Percentiles rank a stretch among this genome's conserved stretches.
These are phyloP conservation scores for Zygotorulaspora chibaensis DNA, from an alignment of 805 yeast genomes.

Conservation along the genomic window DNA sequence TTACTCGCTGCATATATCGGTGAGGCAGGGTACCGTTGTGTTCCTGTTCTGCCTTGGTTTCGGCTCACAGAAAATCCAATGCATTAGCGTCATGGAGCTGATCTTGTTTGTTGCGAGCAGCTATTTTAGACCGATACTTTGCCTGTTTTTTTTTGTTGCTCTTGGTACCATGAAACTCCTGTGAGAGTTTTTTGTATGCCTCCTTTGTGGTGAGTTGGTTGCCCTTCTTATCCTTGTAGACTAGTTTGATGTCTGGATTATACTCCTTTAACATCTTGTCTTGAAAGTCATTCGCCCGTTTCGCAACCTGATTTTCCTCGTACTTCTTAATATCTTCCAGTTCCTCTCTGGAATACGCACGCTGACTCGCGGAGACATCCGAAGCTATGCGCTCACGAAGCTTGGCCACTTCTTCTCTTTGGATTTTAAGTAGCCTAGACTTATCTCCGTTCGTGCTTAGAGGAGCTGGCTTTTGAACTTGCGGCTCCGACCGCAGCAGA, in stretches of 20 bases:
- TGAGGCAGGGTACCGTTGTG: too few relatives aligned
- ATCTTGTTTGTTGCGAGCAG: slow-evolving; percentile 18
- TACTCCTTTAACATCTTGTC: slow-evolving; percentile 36
- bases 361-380: background rate
- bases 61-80: slow-evolving; percentile 3
- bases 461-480: background rate
- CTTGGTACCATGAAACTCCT: slow-evolving; percentile 65
- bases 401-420: slow-evolving; percentile 1
- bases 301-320: slow-evolving; percentile 29
- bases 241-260: slow-evolving; percentile 44
- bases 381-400: slow-evolving; percentile 2
- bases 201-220: slow-evolving; percentile 54
- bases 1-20: too few relatives aligned
- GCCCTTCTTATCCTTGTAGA: slow-evolving; percentile 64
- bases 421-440: background rate
- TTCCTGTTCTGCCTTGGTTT: too few relatives aligned
- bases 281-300: slow-evolving; percentile 26
- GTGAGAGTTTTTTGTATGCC: slow-evolving; percentile 74
- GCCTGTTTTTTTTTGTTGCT: slow-evolving; percentile 26
- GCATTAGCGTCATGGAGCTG: slow-evolving; percentile 1
- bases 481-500: slow-evolving; percentile 4
- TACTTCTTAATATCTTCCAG: slow-evolving; percentile 6
- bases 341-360: slow-evolving; percentile 3
- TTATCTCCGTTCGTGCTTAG: background rate
- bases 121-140: slow-evolving; percentile 23